These are phyloP conservation scores for Paramecium tetraurelia DNA, from an alignment of 73 alveolate species.

Conservation along the genomic window DNA sequence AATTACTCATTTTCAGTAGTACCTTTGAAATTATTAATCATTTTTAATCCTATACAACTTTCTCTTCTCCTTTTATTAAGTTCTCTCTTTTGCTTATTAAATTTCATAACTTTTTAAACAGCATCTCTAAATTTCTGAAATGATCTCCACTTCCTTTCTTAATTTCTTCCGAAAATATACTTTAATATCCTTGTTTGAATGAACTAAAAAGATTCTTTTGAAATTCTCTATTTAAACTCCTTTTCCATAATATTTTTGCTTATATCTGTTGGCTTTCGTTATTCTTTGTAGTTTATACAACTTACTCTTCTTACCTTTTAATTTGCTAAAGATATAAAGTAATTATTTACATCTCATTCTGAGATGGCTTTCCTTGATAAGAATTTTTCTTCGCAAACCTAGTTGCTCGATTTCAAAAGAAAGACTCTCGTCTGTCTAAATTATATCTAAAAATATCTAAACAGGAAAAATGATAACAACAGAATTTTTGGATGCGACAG, in stretches of 20 bases:
- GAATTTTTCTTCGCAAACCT: neutral
- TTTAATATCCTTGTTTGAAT: neutral
- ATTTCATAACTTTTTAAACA: neutral
- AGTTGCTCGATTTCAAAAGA: constrained; percentile 11
- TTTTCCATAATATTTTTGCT: neutral
- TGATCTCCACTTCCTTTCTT: constrained; percentile 11
- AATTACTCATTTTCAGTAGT: neutral
- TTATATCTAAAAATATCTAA: neutral
- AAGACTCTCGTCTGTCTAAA: neutral
- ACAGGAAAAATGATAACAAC: neutral
- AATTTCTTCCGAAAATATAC: neutral
- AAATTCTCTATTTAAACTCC: neutral
- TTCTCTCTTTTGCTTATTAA: neutral
- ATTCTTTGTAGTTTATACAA: neutral
- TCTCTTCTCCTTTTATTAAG: neutral
- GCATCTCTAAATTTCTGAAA: neutral
- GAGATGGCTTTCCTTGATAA: constrained; percentile 9
- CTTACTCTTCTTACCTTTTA: constrained; percentile 8
- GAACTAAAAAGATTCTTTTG: neutral
- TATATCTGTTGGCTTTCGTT: neutral
- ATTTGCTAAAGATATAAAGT: neutral
- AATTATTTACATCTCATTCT: neutral
- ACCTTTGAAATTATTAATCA: neutral
- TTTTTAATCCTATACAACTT: neutral
- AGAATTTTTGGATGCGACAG: constrained; percentile 2